Evolutionary conservation across 1,284 basidiomycete species (phyloP).

Genomic region (Prillingera fragicola): DNA sequence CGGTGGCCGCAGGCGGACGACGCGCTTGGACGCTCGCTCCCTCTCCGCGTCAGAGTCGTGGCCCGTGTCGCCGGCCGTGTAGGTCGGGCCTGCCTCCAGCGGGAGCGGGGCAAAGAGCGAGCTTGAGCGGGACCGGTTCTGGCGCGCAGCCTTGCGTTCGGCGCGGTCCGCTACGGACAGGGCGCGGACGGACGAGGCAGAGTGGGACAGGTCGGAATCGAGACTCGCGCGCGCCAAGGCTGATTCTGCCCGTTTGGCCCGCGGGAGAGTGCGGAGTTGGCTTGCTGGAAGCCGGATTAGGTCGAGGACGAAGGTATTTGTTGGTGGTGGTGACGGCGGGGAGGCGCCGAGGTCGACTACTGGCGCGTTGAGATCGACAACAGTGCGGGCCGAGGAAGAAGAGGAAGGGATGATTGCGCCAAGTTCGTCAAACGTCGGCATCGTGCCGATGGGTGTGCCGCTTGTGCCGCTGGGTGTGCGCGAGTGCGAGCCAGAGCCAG

Average conservation of each 20-base stretch:
- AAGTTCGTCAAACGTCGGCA: too few species aligned
- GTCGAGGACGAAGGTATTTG: constrained; percentile 28
- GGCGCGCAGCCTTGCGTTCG: background rate
- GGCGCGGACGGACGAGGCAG: constrained; percentile 5
- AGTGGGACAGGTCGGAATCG: constrained; percentile 8
- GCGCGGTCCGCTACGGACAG: background rate
- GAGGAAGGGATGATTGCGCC: too few species aligned
- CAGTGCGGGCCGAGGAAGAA: too few species aligned
- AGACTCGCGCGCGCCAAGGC: constrained; percentile 16
- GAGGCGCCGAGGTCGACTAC: too few species aligned
- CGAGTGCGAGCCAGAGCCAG: background rate
- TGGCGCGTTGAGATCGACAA: too few species aligned
- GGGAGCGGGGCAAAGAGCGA: constrained; percentile 6
- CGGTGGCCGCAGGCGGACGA: constrained; percentile 13
- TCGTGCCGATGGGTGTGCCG: too few species aligned
- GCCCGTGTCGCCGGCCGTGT: background rate
- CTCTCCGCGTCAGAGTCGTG: background rate
- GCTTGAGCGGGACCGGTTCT: background rate
- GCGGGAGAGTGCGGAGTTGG: constrained; percentile 46
- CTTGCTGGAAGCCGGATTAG: constrained; percentile 43
- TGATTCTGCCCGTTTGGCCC: constrained; percentile 1
- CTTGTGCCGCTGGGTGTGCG: background rate
- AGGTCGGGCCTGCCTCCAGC: too few species aligned
- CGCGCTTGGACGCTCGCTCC: background rate
- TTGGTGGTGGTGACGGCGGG: too few species aligned